Conservation (phyloP, 2,329 filamentous ascomycete species). For the Neonectria coccinea region DNA sequence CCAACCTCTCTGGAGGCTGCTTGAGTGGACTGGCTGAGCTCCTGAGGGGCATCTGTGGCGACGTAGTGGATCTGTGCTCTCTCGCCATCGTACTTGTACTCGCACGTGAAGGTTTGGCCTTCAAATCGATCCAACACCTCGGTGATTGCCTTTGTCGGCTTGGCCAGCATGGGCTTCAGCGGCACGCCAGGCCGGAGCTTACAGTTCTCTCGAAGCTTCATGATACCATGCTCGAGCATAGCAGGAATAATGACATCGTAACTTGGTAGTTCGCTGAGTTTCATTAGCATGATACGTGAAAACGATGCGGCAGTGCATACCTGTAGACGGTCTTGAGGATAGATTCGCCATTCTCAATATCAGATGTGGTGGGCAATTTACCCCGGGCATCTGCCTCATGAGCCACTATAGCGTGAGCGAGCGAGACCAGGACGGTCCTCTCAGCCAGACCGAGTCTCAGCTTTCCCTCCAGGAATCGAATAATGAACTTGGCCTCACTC, state of each 20-base stretch:
- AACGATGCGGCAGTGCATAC: constrained; percentile 55
- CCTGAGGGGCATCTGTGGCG: constrained; percentile 78
- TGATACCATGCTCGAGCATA: constrained; percentile 87
- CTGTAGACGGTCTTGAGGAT: constrained; percentile 92
- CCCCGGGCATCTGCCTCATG: constrained; percentile 82
- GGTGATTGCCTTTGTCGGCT: constrained; percentile 97
- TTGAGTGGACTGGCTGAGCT: constrained; percentile 72
- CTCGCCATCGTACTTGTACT: constrained; percentile 99
- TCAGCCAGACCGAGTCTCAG: constrained; percentile 91
- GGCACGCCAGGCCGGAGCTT: constrained; percentile 94
- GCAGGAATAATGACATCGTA: constrained; percentile 96
- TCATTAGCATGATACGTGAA: constrained; percentile 48
- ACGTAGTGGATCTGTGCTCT: constrained; percentile 99
- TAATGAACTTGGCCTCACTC: constrained; percentile 93
- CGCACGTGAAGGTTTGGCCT: constrained; percentile 94
- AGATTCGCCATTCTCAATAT: constrained; percentile 85
- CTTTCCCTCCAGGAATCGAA: constrained; percentile 95
- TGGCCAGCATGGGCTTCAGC: constrained; percentile 97
- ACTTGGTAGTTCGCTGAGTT: constrained; percentile 85
- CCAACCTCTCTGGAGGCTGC: constrained; percentile 73
- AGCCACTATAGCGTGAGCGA: constrained; percentile 88
- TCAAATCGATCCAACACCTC: constrained; percentile 98
- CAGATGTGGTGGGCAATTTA: constrained; percentile 76
- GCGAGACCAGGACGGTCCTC: constrained; percentile 87
- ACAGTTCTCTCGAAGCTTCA: constrained; percentile 84